These are phyloP conservation scores for Annulohypoxylon maeteangense DNA, from an alignment of 495 filamentous ascomycete species.

Conservation along the genomic window DNA sequence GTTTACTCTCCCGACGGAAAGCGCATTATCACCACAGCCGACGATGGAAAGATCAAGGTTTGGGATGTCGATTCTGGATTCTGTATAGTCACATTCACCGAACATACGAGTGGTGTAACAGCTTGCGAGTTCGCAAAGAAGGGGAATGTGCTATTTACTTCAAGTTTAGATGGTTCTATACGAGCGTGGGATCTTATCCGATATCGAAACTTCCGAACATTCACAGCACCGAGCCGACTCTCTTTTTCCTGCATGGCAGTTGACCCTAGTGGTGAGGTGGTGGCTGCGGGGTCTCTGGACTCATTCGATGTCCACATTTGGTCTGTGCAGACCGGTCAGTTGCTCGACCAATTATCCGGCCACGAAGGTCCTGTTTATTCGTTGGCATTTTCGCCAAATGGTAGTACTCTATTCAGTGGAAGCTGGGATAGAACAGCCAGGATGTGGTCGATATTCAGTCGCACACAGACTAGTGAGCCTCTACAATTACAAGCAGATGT, in stretches of 20 bases:
- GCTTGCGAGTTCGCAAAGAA: constrained; percentile 93
- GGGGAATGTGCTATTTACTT: constrained; percentile 93
- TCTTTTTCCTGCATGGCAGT: constrained; percentile 94
- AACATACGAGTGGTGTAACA: constrained; percentile 95
- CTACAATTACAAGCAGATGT: constrained; percentile 90
- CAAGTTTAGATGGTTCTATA: constrained; percentile 91
- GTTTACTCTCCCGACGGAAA: constrained; percentile 94
- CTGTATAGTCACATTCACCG: constrained; percentile 97
- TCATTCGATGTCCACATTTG: constrained; percentile 97
- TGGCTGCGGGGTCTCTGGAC: constrained; percentile 93
- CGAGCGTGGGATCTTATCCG: constrained; percentile 96
- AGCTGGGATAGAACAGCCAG: constrained; percentile 96
- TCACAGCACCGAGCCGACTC: constrained; percentile 89
- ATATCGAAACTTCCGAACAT: constrained; percentile 96
- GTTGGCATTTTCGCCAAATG: constrained; percentile 87
- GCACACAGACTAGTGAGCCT: constrained; percentile 94
- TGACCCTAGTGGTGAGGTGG: constrained; percentile 94
- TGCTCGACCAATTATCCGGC: constrained; percentile 88
- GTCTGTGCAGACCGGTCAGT: constrained; percentile 97
- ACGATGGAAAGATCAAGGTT: constrained; percentile 97
- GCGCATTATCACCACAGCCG: constrained; percentile 88
- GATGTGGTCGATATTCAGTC: constrained; percentile 92
- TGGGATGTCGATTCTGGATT: constrained; percentile 98
- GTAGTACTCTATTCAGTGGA: constrained; percentile 83
- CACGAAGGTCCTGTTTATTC: constrained; percentile 94